phyloP scores from a whole-genome alignment of 148 eudicot species.

The Polygonum aviculare region DNA sequence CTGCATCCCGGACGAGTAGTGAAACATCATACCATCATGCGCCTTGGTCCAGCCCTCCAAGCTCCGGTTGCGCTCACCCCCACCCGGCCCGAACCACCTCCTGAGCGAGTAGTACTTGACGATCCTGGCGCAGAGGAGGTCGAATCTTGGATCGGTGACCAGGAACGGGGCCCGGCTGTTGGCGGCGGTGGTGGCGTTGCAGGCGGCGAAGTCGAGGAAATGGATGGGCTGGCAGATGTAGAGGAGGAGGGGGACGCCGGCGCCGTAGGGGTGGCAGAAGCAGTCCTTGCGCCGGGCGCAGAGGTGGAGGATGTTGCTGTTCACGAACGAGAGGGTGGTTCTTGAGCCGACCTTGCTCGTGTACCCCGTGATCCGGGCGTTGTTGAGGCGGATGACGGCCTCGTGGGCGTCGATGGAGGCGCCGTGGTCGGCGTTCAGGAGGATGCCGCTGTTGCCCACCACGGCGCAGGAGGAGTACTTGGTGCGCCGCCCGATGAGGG shows the following conservation, averaged over 20 bases:
- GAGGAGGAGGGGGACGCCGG: slow-evolving; percentile 52
- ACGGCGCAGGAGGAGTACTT: slow-evolving; percentile 69
- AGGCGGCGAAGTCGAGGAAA: slow-evolving; percentile 53
- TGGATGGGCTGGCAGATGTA: slow-evolving; percentile 80
- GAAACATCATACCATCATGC: slow-evolving; percentile 70
- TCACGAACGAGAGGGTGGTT: slow-evolving; percentile 66
- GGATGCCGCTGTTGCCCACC: slow-evolving; percentile 88
- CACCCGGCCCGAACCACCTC: slow-evolving; percentile 29
- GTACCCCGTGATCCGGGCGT: slow-evolving; percentile 42
- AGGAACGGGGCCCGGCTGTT: slow-evolving; percentile 2
- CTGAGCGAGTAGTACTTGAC: slow-evolving; percentile 88
- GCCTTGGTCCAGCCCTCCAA: slow-evolving; percentile 50
- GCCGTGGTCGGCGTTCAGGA: slow-evolving; percentile 51
- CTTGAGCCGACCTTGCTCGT: slow-evolving; percentile 55
- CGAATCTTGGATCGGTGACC: slow-evolving; percentile 61
- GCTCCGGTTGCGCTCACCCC: slow-evolving; percentile 25
- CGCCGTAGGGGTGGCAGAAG: slow-evolving; percentile 80
- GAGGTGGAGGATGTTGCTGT: slow-evolving; percentile 74
- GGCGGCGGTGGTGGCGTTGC: slow-evolving; percentile 22
- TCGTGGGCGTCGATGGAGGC: slow-evolving; percentile 58
- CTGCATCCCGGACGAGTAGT: slow-evolving; percentile 95
- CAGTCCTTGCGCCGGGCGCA: slow-evolving; percentile 68
- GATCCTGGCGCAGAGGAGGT: slow-evolving; percentile 51
- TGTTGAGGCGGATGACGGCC: slow-evolving; percentile 70
- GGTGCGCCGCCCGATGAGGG: neutral